phyloP scores from a whole-genome alignment of 2,329 filamentous ascomycete genomes.

The Arthrobotrys musiformis region DNA sequence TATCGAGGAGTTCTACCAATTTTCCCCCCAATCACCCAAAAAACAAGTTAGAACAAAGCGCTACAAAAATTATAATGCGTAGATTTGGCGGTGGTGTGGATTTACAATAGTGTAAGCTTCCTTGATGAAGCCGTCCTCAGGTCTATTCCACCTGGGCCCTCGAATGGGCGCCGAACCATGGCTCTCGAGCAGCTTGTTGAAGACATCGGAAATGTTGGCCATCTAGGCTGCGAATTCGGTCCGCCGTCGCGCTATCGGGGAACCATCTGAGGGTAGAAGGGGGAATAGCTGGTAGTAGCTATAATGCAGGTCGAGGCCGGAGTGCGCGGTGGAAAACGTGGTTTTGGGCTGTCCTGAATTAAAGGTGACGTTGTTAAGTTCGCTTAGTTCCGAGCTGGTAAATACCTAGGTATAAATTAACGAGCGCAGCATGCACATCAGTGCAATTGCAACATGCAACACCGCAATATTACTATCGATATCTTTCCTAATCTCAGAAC shows the following conservation, averaged over 20 bases:
- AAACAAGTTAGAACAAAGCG: neutral
- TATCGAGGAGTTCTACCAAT: conserved; percentile 81
- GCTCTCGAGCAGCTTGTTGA: conserved; percentile 49
- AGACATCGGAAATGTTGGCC: conserved; percentile 53
- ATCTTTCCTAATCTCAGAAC: too few species aligned
- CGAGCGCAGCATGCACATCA: too few species aligned
- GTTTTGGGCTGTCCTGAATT: neutral
- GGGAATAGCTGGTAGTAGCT: neutral
- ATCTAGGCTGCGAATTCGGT: conserved; percentile 40
- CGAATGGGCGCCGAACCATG: conserved; percentile 46
- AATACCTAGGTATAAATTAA: neutral
- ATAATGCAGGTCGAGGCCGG: neutral
- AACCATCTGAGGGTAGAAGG: conserved; percentile 32
- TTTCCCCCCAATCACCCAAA: conserved; percentile 39
- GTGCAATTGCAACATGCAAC: too few species aligned
- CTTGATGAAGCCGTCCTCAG: conserved; percentile 83
- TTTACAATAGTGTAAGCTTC: conserved; percentile 91
- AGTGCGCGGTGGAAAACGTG: too few species aligned
- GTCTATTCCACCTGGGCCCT: conserved; percentile 61
- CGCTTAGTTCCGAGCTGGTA: conserved; percentile 17
- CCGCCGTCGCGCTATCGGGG: conserved; percentile 34
- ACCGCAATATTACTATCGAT: too few species aligned
- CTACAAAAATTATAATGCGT: neutral
- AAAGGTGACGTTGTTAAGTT: conserved; percentile 54
- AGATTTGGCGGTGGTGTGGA: conserved; percentile 8